Conservation (phyloP, 2,329 filamentous ascomycete species). For the Tolypocladium inflatum region DNA sequence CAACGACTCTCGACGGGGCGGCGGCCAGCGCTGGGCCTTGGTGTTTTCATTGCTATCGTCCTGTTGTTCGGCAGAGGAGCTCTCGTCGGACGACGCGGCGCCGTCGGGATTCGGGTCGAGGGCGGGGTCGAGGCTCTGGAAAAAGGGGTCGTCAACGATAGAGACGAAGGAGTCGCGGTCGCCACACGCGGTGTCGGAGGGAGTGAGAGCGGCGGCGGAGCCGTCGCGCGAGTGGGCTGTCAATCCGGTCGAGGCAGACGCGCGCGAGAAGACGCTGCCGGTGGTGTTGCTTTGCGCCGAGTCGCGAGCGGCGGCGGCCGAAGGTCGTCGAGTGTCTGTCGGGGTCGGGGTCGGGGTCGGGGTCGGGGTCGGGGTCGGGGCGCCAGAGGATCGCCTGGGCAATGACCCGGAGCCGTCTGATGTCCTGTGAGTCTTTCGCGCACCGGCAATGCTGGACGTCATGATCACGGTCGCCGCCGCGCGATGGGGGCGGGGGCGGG, state of each 20-base stretch:
- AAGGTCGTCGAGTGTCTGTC: background rate
- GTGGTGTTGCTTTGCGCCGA: conserved; percentile 11
- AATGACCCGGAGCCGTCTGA: conserved; percentile 8
- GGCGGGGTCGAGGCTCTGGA: conserved; percentile 33
- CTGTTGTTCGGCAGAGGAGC: conserved; percentile 15
- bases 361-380: conserved; percentile 1
- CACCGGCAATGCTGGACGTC: conserved; percentile 13
- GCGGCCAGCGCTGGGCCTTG: conserved; percentile 29
- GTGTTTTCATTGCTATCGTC: conserved; percentile 29
- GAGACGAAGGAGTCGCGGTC: conserved; percentile 41
- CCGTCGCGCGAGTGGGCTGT: conserved; percentile 3
- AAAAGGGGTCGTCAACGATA: conserved; percentile 47
- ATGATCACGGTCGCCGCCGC: conserved; percentile 18
- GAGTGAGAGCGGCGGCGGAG: conserved; percentile 8
- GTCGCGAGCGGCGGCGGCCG: conserved; percentile 12
- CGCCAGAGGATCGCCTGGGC: conserved; percentile 5
- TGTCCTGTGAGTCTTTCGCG: conserved; percentile 12
- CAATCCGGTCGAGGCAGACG: conserved; percentile 4
- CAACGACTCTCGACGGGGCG: conserved; percentile 39
- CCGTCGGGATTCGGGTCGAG: conserved; percentile 15
- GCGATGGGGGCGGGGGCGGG: conserved; percentile 11
- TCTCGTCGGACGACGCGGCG: conserved; percentile 11
- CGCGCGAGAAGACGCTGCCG: conserved; percentile 10
- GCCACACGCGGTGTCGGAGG: conserved; percentile 14
- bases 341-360: conserved; percentile 1